Evolutionary conservation across 768 basidiomycete species (phyloP).

Genomic region (Collybia mongolica): DNA sequence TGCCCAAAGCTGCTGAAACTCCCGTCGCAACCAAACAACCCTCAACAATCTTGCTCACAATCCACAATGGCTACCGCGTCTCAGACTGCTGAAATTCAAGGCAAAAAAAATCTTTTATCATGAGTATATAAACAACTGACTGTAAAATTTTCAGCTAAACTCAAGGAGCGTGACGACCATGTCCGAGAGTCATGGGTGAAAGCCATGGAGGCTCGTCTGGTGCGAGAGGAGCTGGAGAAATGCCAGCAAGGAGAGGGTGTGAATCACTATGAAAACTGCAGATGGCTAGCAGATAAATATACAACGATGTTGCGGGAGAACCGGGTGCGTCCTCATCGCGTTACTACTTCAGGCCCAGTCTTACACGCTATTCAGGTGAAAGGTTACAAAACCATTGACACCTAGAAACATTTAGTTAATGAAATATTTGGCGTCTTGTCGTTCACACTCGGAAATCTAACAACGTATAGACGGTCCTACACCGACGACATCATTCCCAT

Average conservation of each 20-base stretch:
- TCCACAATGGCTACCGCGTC: slow-evolving; percentile 40
- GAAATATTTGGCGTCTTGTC: no score
- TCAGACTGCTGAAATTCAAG: slow-evolving; percentile 48
- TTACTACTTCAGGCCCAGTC: neutral
- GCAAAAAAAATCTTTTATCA: slow-evolving; percentile 26
- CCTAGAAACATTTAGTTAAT: slow-evolving; percentile 5
- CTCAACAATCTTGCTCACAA: slow-evolving; percentile 14
- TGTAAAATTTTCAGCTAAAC: slow-evolving; percentile 42
- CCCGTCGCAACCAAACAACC: slow-evolving; percentile 9
- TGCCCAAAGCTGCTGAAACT: neutral
- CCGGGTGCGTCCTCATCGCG: slow-evolving; percentile 56
- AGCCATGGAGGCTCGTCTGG: slow-evolving; percentile 89
- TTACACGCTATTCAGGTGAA: slow-evolving; percentile 54
- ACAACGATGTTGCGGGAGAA: slow-evolving; percentile 74
- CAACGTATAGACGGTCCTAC: no score
- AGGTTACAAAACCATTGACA: slow-evolving; percentile 74
- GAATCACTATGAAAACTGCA: slow-evolving; percentile 89
- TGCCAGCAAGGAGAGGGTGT: slow-evolving; percentile 91
- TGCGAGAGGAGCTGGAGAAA: slow-evolving; percentile 84
- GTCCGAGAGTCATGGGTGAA: slow-evolving; percentile 93
- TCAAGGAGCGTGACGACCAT: slow-evolving; percentile 68
- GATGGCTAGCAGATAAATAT: slow-evolving; percentile 83
- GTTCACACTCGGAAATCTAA: no score
- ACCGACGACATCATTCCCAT: no score
- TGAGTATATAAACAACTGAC: neutral